Conservation (phyloP, 176 grass and related monocot genomes). For the Eremochloa ophiuroides region DNA sequence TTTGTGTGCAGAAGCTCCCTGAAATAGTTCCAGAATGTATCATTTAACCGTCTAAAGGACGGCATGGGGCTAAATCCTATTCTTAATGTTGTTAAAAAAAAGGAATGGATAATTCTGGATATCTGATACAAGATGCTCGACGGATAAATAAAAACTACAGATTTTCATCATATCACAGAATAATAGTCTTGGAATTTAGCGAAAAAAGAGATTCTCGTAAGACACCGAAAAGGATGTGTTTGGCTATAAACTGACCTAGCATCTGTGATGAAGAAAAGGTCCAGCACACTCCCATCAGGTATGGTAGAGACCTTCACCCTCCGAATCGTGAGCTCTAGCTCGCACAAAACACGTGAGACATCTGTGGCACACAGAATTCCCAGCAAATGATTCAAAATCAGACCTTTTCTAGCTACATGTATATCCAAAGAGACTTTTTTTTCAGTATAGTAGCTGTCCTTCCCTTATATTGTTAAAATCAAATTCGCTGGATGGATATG, state of each 20-base stretch:
- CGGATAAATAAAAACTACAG: neutral
- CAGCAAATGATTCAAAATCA: conserved; percentile 6
- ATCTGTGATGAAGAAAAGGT: conserved; percentile 90
- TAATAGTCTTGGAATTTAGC: neutral
- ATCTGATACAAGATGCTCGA: neutral
- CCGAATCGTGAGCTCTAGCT: conserved; percentile 71
- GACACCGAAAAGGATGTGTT: neutral
- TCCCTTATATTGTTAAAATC: neutral
- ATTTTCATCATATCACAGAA: neutral
- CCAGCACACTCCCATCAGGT: conserved; percentile 66
- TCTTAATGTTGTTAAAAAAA: neutral
- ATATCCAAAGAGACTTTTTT: neutral
- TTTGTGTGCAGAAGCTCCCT: conserved; percentile 79
- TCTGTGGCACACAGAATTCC: conserved; percentile 45
- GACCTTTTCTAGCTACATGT: neutral
- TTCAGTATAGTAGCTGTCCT: neutral
- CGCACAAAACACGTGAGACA: conserved; percentile 59
- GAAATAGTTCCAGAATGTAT: conserved; percentile 12
- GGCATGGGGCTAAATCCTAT: neutral
- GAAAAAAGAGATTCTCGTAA: neutral
- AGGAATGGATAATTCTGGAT: neutral
- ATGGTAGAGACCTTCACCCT: conserved; percentile 88
- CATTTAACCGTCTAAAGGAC: neutral
- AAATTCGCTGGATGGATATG: neutral
- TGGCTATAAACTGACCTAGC: conserved; percentile 39